Percentiles rank a stretch among this genome's conserved stretches.
These are phyloP conservation scores for Suillus decipiens DNA, from an alignment of 768 basidiomycete genomes.

Conservation along the genomic window DNA sequence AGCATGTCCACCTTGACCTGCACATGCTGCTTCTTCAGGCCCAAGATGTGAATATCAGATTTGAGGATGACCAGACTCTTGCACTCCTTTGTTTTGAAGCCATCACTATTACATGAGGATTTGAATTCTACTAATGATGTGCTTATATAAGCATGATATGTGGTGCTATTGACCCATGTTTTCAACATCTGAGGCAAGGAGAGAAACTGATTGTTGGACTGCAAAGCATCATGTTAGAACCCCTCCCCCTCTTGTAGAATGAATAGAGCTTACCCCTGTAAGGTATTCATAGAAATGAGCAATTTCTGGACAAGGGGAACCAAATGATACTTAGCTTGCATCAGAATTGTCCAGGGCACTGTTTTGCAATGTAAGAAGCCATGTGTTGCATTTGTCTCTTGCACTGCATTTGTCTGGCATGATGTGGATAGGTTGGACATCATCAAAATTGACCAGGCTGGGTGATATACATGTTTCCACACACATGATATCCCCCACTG, in stretches of 20 bases:
- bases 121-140: background rate
- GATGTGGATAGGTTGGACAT: no score
- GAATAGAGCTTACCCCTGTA: background rate
- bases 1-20: background rate
- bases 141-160: background rate
- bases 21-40: background rate
- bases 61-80: background rate
- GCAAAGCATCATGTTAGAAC: background rate
- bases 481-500: no score
- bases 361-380: no score
- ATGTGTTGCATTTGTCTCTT: no score
- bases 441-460: no score
- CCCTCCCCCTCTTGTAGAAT: background rate
- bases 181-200: background rate
- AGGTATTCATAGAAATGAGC: background rate
- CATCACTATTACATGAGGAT: background rate
- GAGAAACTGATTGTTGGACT: background rate
- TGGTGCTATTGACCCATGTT: background rate
- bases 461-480: no score
- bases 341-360: background rate
- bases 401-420: no score
- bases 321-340: no score
- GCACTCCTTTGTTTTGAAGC: background rate
- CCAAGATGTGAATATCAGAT: background rate
- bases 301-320: background rate